Base-by-base conservation (phyloP, 257 asterid species). In the Solanum sparsipilum region DNA sequence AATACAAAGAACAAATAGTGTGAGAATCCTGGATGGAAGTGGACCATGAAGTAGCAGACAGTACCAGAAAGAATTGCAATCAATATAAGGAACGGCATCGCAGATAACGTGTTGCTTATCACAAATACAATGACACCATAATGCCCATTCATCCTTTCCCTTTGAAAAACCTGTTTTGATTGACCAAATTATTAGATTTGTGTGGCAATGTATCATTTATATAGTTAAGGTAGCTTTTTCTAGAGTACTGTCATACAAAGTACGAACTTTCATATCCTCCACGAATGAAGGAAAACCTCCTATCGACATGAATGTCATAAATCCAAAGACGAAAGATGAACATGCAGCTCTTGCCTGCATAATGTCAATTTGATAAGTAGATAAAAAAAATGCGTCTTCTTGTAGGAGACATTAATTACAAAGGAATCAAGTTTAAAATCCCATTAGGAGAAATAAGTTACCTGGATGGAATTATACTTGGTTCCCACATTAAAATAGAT, bases 261-360 rank as follows among this genome's bases (percentile, higher is more conserved):
- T 5, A 18, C 35, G 3, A 87, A 95, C 98, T 98, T 97, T 97
- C 99, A 97, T 96, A 76, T 97, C 99, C 92, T 97, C 99, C 78
- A 97, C 99, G 31, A 97, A 97, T 2, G 98, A 97, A 81, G 99
- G 99, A 34, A 97, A 97, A 25, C 99, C 99, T 70, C 99, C 99
- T 27, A 97, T 97, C 21, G 99, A 96, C 99, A 97, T 96, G 89
- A 97, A 97, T 35, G 99, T 96, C 16, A 97, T 98, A 75, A 97
- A 96, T 23, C 99, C 99, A 44, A 96, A 95, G 63, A 97, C 98
- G 65, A 97, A 97, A 29, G 99, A 92, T 2, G 98, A 98, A 36
- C 98, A 97, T 3, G 99, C 98, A 11, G 98, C 98, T 86, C 99
- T 93, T 32, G 99, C 99, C 99, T 96, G 96, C 87, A 84, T 41